phyloP scores from a whole-genome alignment of 1,284 basidiomycete species.

The Boletus calvinii region DNA sequence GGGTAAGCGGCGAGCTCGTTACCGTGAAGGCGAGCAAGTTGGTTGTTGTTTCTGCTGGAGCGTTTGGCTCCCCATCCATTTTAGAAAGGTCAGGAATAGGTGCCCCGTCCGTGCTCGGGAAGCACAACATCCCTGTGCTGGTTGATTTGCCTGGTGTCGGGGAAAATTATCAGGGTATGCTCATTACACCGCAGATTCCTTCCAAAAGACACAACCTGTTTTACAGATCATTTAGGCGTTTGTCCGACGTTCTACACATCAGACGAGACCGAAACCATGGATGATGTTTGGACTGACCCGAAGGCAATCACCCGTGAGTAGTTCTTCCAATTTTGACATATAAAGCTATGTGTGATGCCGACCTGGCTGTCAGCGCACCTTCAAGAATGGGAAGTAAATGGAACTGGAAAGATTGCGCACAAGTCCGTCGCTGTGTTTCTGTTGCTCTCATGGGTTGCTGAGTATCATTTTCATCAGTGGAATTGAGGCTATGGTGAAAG shows the following conservation, averaged over 20 bases:
- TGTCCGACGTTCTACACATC: conserved; percentile 39
- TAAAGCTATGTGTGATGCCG: neutral
- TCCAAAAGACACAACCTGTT: neutral
- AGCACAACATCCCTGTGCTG: conserved; percentile 39
- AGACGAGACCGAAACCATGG: conserved; percentile 44
- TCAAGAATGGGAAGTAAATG: conserved; percentile 43
- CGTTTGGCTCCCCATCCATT: conserved; percentile 56
- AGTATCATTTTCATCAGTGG: conserved; percentile 32
- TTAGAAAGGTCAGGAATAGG: conserved; percentile 57
- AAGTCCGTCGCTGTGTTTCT: conserved; percentile 38
- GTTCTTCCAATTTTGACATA: neutral
- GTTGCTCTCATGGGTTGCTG: neutral
- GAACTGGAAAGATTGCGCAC: conserved; percentile 48
- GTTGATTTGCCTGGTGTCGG: conserved; percentile 59
- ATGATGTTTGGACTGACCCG: conserved; percentile 40
- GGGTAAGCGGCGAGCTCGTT: neutral
- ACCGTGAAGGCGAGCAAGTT: conserved; percentile 41
- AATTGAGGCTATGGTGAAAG: conserved; percentile 39
- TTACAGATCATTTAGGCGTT: conserved; percentile 44
- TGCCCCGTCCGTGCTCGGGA: conserved; percentile 38
- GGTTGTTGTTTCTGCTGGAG: conserved; percentile 49
- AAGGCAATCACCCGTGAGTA: conserved; percentile 35
- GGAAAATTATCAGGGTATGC: conserved; percentile 49
- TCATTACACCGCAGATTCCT: fast-evolving
- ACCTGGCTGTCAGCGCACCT: conserved; percentile 35